Conservation (phyloP, 2,329 filamentous ascomycete species). For the Claviceps pusilla region DNA sequence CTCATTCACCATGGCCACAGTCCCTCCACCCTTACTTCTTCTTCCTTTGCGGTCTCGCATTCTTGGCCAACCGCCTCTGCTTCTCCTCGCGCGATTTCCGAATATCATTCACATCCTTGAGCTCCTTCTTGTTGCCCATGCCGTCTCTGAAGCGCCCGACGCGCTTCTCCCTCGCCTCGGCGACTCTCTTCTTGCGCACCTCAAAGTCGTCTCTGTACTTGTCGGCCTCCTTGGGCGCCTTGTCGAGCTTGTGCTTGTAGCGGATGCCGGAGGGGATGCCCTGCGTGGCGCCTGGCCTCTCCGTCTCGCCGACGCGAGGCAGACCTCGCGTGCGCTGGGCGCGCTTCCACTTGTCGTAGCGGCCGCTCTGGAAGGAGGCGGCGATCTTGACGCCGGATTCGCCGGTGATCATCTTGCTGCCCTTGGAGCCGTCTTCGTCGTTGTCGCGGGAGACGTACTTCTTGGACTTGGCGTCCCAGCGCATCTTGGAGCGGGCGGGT, state of each 20-base stretch:
- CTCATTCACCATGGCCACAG: too few species aligned
- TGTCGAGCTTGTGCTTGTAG: constrained; percentile 76
- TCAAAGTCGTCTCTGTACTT: constrained; percentile 84
- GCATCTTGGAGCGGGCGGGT: constrained; percentile 59
- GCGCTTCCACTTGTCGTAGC: constrained; percentile 86
- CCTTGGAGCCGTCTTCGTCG: constrained; percentile 80
- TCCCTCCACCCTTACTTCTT: constrained; percentile 6
- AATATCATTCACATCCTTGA: constrained; percentile 73
- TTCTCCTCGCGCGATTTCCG: constrained; percentile 64
- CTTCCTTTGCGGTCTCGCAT: constrained; percentile 63
- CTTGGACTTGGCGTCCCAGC: constrained; percentile 93
- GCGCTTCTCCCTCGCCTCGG: constrained; percentile 73
- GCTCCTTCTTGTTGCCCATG: constrained; percentile 57
- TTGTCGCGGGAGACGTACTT: constrained; percentile 89
- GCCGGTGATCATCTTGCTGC: constrained; percentile 59
- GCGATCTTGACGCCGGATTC: constrained; percentile 95
- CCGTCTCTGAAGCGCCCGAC: constrained; percentile 60
- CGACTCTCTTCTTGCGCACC: constrained; percentile 75
- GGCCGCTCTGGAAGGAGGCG: constrained; percentile 79
- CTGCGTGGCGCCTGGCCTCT: constrained; percentile 29
- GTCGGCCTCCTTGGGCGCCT: constrained; percentile 85
- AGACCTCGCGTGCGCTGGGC: constrained; percentile 65
- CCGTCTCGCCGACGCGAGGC: constrained; percentile 70
- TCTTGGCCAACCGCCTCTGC: constrained; percentile 72
- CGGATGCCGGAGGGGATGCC: constrained; percentile 25